Evolutionary conservation across 495 filamentous ascomycete species (phyloP), one percentile per base, ranked within the genome.

Genomic region (Penicillium tannophilum): DNA sequence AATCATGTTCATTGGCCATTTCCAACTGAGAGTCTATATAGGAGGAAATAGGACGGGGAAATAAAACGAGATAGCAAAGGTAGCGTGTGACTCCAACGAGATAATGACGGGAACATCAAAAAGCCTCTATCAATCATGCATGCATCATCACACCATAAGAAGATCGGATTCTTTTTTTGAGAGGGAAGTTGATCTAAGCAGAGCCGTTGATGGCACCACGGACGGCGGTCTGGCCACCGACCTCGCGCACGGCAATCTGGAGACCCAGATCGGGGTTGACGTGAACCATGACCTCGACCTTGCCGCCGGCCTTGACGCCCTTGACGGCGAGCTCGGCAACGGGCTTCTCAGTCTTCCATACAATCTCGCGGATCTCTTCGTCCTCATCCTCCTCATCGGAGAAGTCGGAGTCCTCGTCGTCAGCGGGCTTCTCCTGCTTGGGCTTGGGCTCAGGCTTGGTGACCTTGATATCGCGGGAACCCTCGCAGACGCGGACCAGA

Each of bases 201-300:
- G 78, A 70, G 63, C 67, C 78, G 63, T 82, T 78, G 56, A 93
- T 71, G 26, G 71, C 82, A 26, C 93, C 92, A 61, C 93, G 83
- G 39, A 95, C 90, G 56, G 90, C 92, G 30, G 87, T 86, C 76
- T 95, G 91, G 33, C 86, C 88, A 54, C 92, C 92, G 36, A 96
- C 87, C 70, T 96, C 92, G 58, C 92, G 82, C 56, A 87, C 87
- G 24, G 91, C 89, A 64, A 96, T 80, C 58, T 87, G 88, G 58
- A 97, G 80, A 56, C 78, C 79, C 49, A 96, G 75, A 72, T 97
- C 92, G 17, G 82, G 82, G 43, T 81, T 84, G 55, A 97, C 89
- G 64, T 91, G 93, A 59, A 98, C 82, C 69, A 89, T 93, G 48
- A 98, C 86, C 82, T 98, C 94, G 60, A 98, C 86, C 80, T 94